Percentiles rank a stretch among this genome's conserved stretches.
Evolutionary conservation across 2,329 filamentous ascomycete species (phyloP).

Genomic region (Neonectria ditissima): DNA sequence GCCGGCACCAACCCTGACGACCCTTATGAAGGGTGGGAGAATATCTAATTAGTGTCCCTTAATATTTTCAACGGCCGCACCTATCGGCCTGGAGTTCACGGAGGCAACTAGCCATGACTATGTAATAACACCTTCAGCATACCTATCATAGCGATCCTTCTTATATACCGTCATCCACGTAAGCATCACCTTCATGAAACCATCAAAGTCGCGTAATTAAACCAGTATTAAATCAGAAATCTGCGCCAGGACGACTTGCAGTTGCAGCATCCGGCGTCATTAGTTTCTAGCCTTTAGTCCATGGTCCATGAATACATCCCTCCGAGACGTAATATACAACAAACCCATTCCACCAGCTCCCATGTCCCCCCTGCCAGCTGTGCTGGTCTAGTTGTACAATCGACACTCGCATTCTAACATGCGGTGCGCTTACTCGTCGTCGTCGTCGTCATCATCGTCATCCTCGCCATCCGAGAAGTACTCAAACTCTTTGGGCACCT

Average conservation of each 20-base stretch:
- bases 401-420: slow-evolving; percentile 10
- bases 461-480: slow-evolving; percentile 78
- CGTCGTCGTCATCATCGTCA: slow-evolving; percentile 61
- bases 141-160: not conserved
- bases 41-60: slow-evolving; percentile 15
- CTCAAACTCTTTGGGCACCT: slow-evolving; percentile 78
- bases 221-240: slow-evolving; percentile 10
- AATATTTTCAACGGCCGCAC: not conserved
- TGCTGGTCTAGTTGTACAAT: slow-evolving; percentile 43
- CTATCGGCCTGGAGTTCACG: not conserved
- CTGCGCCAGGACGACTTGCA: slow-evolving; percentile 4
- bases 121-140: not conserved
- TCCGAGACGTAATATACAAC: slow-evolving; percentile 37
- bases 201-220: not conserved
- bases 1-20: slow-evolving; percentile 4
- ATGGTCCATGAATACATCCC: slow-evolving; percentile 33
- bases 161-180: not conserved
- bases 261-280: slow-evolving; percentile 4
- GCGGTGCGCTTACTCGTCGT: slow-evolving; percentile 41
- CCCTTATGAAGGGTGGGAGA: slow-evolving; percentile 20
- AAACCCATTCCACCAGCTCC: slow-evolving; percentile 19
- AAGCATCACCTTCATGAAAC: not conserved
- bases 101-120: not conserved
- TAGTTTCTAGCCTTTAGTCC: slow-evolving; percentile 35
- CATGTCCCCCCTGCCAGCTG: slow-evolving; percentile 32